phyloP scores from a whole-genome alignment of 352 stramenopile species.

The Globisporangium lucens region DNA sequence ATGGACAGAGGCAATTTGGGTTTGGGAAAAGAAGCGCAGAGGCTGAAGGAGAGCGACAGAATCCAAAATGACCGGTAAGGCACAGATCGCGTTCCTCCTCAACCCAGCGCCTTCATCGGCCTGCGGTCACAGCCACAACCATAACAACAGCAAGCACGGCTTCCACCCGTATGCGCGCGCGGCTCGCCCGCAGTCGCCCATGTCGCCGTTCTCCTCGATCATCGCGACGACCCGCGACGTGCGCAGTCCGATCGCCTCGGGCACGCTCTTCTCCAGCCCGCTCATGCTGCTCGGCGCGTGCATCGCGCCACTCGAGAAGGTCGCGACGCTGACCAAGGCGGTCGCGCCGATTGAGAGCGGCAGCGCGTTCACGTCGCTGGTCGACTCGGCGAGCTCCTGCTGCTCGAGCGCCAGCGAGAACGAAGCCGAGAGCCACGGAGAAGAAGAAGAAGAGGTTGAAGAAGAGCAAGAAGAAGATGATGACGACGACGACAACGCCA shows the following conservation, averaged over 20 bases:
- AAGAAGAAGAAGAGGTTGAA: slow-evolving; percentile 25
- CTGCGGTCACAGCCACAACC: slow-evolving; percentile 12
- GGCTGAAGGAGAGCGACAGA: slow-evolving; percentile 1
- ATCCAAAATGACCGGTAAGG: slow-evolving; percentile 37
- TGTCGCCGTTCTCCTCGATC: slow-evolving; percentile 18
- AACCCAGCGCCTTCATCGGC: slow-evolving; percentile 22
- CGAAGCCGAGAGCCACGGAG: slow-evolving; percentile 26
- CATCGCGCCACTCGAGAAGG: slow-evolving; percentile 28
- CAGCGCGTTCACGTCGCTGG: slow-evolving; percentile 11
- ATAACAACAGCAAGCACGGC: background rate
- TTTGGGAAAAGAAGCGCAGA: no score
- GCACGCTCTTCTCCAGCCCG: slow-evolving; percentile 24
- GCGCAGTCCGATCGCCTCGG: slow-evolving; percentile 18
- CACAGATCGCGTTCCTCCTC: slow-evolving; percentile 44
- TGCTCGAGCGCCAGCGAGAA: slow-evolving; percentile 18
- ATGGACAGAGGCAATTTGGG: no score
- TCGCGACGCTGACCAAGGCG: background rate
- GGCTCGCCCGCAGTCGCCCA: slow-evolving; percentile 11
- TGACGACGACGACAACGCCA: slow-evolving; percentile 7
- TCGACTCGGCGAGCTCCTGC: slow-evolving; percentile 15
- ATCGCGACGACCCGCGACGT: slow-evolving; percentile 20
- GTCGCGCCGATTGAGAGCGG: slow-evolving; percentile 10
- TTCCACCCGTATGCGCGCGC: slow-evolving; percentile 9
- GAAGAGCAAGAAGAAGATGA: slow-evolving; percentile 12
- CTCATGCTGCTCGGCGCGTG: slow-evolving; percentile 34